phyloP scores from a whole-genome alignment of 1,284 basidiomycete species.

The Leccinum subspadiceum region DNA sequence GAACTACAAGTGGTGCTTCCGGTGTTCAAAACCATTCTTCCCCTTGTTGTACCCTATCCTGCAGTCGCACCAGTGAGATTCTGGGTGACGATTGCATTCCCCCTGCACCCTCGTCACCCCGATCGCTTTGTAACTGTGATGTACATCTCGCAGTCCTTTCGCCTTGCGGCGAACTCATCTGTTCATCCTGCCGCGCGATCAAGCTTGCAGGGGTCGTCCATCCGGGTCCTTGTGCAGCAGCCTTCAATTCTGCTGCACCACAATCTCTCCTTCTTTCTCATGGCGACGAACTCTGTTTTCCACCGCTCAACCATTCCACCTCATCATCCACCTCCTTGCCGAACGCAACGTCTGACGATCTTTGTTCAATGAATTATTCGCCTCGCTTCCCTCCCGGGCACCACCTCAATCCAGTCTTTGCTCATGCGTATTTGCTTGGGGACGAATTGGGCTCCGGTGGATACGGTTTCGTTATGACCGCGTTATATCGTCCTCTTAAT shows the following conservation, averaged over 20 bases:
- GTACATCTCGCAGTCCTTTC: background rate
- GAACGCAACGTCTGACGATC: conserved; percentile 7
- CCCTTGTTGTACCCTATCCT: background rate
- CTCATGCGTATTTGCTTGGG: conserved; percentile 62
- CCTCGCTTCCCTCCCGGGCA: conserved; percentile 62
- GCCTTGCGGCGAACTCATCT: background rate
- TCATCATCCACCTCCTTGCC: background rate
- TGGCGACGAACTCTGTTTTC: conserved; percentile 1
- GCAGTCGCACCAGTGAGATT: conserved; percentile 1
- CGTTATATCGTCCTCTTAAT: conserved; percentile 51
- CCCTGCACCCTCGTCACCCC: background rate
- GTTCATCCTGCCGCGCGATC: background rate
- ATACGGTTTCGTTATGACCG: conserved; percentile 90
- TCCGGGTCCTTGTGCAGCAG: background rate
- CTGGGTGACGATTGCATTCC: background rate
- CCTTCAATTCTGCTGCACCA: conserved; percentile 1
- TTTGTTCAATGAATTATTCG: conserved; percentile 45
- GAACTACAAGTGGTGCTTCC: background rate
- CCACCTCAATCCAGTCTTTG: conserved; percentile 65
- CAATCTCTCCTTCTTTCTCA: conserved; percentile 30
- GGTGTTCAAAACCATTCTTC: background rate
- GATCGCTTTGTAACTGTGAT: background rate
- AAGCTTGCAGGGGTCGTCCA: background rate
- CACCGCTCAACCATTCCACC: conserved; percentile 8
- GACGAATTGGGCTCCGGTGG: conserved; percentile 88